Base-by-base conservation (phyloP, 2,329 filamentous ascomycete genomes). In the Aspergillus novofumigatus region DNA sequence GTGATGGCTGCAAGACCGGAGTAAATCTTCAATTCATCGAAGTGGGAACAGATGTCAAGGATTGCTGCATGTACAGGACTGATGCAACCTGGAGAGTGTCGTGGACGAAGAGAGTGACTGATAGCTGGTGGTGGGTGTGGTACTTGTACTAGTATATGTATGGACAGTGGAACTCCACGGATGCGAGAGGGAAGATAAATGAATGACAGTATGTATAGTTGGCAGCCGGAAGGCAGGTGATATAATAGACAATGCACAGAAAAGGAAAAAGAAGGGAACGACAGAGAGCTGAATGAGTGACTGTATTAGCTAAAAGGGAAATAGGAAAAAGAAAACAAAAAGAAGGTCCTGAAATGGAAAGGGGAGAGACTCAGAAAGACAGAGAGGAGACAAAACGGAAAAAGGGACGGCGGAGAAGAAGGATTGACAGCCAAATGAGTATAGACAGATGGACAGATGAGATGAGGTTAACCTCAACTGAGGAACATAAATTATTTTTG, bases 261-360 rank as follows among this genome's bases (percentile, higher is more conserved):
- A 61, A 62, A 55, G 54, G 56, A 59, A 62, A 57, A 57, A 59
- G 56, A 54, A 60, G 52, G 53, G 57, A 58, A 48, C 35, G 58
- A 56, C 32, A 17, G 11, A 35, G 32, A 17, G 32, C 14, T 35
- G 32, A 35, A 35, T 17, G 32, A 35, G 32, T 35, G 32, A 35
- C 53, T 57, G 59, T 45, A 52, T 50, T 60, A 52, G 54, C 54
- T 54, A 57, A 56, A 59, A 59, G 23, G 32, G 44, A 57, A 55
- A 57, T 35, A 47, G 21, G 44, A 14, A 52, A 56, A 53, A 54
- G 51, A 54, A 54, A 60, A 41, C 45, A 51, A 51, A 57, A 58
- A 65, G 54, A 55, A 56, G 61, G 56, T 60, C 53, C 60, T 57
- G 59, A 56, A 63, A 60, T 58, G 56, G 57, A 56, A 65, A 55